These are phyloP conservation scores for Neurospora sp. DNA, from an alignment of 495 filamentous ascomycete species.

Conservation along the genomic window DNA sequence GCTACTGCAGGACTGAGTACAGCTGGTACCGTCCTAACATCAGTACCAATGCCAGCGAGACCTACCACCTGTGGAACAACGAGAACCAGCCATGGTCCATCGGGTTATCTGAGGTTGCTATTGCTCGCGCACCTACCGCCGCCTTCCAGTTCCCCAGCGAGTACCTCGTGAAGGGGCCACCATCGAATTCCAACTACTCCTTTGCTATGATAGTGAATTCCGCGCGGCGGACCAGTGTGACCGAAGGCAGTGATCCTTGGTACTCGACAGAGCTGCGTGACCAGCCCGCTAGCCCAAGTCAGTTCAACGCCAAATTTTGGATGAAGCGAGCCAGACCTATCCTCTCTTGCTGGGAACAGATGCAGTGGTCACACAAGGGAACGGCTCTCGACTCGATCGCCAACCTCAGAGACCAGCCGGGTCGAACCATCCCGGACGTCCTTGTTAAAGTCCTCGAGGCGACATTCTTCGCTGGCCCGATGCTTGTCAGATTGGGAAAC, in stretches of 20 bases:
- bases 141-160: neutral
- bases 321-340: neutral
- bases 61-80: neutral
- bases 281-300: too few species aligned
- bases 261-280: neutral
- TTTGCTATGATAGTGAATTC: neutral
- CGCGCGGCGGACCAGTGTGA: neutral
- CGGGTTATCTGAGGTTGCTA: neutral
- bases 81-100: neutral
- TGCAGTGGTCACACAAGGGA: neutral
- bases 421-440: neutral
- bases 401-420: neutral
- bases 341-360: constrained; percentile 1
- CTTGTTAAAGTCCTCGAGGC: neutral
- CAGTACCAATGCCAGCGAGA: neutral
- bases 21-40: neutral
- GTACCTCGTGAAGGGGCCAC: neutral
- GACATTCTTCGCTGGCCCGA: neutral
- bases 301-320: neutral
- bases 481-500: neutral
- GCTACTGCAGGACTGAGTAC: neutral
- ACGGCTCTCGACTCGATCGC: neutral
- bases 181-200: neutral
- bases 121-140: neutral
- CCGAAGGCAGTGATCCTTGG: neutral